These are phyloP conservation scores for Suhomyces sp. DNA, from an alignment of 805 yeast genomes.

Conservation along the genomic window DNA sequence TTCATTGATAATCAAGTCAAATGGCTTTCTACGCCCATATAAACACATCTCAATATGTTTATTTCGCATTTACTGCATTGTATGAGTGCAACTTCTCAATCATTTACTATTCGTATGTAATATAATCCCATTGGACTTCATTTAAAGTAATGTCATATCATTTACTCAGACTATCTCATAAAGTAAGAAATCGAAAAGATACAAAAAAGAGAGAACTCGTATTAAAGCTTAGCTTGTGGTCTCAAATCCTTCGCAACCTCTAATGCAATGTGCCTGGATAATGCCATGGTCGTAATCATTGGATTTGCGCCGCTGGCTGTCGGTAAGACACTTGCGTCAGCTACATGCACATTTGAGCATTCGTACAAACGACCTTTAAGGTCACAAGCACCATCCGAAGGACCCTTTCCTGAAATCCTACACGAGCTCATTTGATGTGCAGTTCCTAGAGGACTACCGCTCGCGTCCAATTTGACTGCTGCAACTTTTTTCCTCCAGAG, in stretches of 20 bases:
- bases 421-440: slow-evolving; percentile 30
- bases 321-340: slow-evolving; percentile 30
- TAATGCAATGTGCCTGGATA: slow-evolving; percentile 19
- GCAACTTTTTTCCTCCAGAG: slow-evolving; percentile 31
- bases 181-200: neutral
- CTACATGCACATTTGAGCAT: slow-evolving; percentile 25
- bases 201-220: neutral
- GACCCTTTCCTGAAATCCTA: slow-evolving; percentile 25
- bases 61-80: neutral
- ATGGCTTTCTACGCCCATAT: slow-evolving; percentile 14
- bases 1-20: slow-evolving; percentile 26
- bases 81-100: neutral
- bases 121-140: neutral
- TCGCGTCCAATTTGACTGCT: slow-evolving; percentile 24
- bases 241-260: slow-evolving; percentile 18
- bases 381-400: slow-evolving; percentile 24
- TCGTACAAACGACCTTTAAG: slow-evolving; percentile 22
- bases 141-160: neutral
- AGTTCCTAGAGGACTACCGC: slow-evolving; percentile 26
- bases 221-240: slow-evolving; percentile 4
- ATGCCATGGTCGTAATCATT: slow-evolving; percentile 25
- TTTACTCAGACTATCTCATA: neutral
- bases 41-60: neutral
- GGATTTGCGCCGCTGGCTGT: slow-evolving; percentile 29
- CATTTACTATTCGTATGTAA: neutral